phyloP scores from a whole-genome alignment of 176 grass and related monocot genomes.

The Phoenix roebelenii region DNA sequence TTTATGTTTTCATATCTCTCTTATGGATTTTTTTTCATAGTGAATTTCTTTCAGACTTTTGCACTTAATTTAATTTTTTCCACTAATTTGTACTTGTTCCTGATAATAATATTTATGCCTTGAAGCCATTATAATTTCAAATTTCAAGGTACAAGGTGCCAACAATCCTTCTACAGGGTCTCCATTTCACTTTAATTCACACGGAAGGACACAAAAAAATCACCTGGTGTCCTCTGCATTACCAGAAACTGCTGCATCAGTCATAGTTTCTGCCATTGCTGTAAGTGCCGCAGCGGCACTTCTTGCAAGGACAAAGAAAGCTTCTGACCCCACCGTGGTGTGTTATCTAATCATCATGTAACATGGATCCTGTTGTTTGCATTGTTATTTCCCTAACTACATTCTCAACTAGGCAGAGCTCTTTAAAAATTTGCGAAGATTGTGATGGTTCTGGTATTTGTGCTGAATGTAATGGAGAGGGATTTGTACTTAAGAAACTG shows the following conservation, averaged over 20 bases:
- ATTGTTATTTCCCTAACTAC: not conserved
- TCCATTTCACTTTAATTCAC: not conserved
- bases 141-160: conserved; percentile 10
- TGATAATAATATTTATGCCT: not conserved
- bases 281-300: conserved; percentile 30
- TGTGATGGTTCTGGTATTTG: conserved; percentile 43
- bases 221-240: conserved; percentile 17
- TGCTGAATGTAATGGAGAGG: conserved; percentile 37
- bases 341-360: conserved; percentile 1
- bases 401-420: not conserved
- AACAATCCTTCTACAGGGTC: not conserved
- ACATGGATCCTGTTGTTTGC: too few relatives aligned
- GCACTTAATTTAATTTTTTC: too few relatives aligned
- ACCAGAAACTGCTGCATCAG: conserved; percentile 31
- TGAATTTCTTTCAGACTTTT: too few relatives aligned
- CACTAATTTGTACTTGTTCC: too few relatives aligned
- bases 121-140: conserved; percentile 10
- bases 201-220: conserved; percentile 1
- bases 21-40: too few relatives aligned
- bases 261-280: conserved; percentile 25
- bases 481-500: conserved; percentile 36
- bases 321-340: conserved; percentile 22
- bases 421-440: conserved; percentile 18
- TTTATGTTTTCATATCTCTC: too few relatives aligned
- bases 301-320: conserved; percentile 32